A percentile compares a stretch with the other conserved stretches of the same genome.
phyloP scores from a whole-genome alignment of 352 stramenopile genomes.

The Pilasporangium apinafurcum region DNA sequence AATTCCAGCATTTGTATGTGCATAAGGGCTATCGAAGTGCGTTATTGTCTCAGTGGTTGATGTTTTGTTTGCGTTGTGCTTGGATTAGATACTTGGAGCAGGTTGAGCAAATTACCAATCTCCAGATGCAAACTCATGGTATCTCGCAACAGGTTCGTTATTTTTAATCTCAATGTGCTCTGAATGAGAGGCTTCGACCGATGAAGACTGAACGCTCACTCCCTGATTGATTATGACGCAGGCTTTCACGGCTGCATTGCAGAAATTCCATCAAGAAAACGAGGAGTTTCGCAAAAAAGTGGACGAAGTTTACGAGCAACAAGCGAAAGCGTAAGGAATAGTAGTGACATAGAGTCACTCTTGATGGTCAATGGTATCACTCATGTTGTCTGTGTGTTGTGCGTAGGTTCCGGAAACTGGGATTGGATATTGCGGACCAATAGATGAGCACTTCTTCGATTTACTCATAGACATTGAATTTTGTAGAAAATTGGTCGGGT shows the following conservation, averaged over 20 bases:
- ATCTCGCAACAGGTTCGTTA: slow-evolving; percentile 49
- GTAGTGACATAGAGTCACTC: too few relatives aligned
- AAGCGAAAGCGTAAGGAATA: slow-evolving; percentile 55
- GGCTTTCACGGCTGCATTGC: slow-evolving; percentile 60
- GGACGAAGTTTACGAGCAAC: slow-evolving; percentile 59
- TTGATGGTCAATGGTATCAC: too few relatives aligned
- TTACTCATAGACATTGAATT: too few relatives aligned
- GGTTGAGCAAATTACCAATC: slow-evolving; percentile 59
- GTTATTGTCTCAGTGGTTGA: background rate
- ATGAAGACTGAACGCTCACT: background rate
- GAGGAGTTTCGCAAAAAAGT: slow-evolving; percentile 63
- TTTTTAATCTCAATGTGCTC: background rate
- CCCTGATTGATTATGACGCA: slow-evolving; percentile 13
- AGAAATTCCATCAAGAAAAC: slow-evolving; percentile 61
- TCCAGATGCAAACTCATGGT: slow-evolving; percentile 55
- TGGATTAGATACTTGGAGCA: slow-evolving; percentile 46
- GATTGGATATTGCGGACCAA: slow-evolving; percentile 43
- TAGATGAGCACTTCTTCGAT: too few relatives aligned
- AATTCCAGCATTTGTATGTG: slow-evolving; percentile 64
- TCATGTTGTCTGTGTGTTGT: slow-evolving; percentile 1
- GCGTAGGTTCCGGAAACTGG: slow-evolving; percentile 63
- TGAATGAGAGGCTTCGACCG: background rate
- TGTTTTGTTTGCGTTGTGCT: background rate
- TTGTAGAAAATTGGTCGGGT: too few relatives aligned
- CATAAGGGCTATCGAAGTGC: background rate